Conservation (phyloP, 306 rosid species). For the Ziziphus jujuba region DNA sequence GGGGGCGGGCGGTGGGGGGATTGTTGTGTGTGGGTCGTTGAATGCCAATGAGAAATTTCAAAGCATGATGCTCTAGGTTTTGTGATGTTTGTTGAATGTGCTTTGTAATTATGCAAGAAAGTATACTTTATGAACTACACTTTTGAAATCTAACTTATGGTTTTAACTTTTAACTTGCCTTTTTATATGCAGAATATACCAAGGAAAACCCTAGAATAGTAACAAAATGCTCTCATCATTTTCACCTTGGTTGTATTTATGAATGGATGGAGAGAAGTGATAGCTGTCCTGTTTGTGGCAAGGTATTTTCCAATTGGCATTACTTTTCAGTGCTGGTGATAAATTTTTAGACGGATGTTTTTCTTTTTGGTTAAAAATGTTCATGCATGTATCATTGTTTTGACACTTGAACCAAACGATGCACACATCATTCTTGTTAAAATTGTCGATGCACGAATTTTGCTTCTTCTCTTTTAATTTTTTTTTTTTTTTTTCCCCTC, state of each 20-base stretch:
- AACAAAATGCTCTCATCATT: conserved; percentile 94
- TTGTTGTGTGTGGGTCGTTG: no score
- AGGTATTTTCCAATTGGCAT: conserved; percentile 48
- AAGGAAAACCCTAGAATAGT: conserved; percentile 88
- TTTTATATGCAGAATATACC: conserved; percentile 67
- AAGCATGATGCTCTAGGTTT: no score
- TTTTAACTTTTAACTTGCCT: conserved; percentile 9
- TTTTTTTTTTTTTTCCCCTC: no score
- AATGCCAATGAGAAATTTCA: no score
- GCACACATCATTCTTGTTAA: no score
- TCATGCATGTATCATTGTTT: no score
- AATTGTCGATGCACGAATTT: no score
- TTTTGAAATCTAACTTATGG: conserved; percentile 17
- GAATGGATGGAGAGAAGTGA: conserved; percentile 99
- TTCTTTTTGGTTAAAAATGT: background rate
- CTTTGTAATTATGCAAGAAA: conserved; percentile 18
- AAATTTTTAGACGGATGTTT: background rate
- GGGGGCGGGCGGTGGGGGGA: no score
- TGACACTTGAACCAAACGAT: no score
- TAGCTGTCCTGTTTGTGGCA: conserved; percentile 98
- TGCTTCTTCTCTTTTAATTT: no score
- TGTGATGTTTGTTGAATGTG: conserved; percentile 13
- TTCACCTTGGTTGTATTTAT: conserved; percentile 97
- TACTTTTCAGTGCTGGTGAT: background rate
- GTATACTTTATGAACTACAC: conserved; percentile 5